These are phyloP conservation scores for Aureobasidium subglaciale DNA, from an alignment of 2,329 filamentous ascomycete species.

Conservation along the genomic window DNA sequence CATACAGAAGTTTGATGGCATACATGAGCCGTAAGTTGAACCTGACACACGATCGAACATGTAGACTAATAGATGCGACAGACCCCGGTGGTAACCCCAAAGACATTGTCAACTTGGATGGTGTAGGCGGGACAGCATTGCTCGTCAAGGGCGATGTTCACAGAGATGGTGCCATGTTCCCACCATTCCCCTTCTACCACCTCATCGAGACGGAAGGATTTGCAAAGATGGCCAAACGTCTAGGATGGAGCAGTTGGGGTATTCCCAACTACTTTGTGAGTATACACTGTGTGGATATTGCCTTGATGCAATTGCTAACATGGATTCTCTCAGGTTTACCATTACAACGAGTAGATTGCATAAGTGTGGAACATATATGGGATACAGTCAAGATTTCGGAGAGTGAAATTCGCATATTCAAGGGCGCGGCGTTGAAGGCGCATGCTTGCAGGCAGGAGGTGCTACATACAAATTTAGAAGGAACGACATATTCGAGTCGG, in stretches of 20 bases:
- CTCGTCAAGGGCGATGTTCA: conserved; percentile 96
- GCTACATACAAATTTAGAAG: conserved; percentile 12
- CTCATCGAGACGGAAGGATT: conserved; percentile 97
- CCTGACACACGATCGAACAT: background rate
- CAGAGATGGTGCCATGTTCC: conserved; percentile 97
- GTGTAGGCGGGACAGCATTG: conserved; percentile 86
- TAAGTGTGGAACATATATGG: background rate
- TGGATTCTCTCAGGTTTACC: conserved; percentile 61
- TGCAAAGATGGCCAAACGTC: conserved; percentile 85
- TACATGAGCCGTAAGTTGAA: conserved; percentile 57
- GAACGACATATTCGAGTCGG: background rate
- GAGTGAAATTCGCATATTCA: background rate
- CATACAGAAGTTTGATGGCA: conserved; percentile 86
- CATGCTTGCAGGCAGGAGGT: background rate
- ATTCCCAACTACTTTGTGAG: conserved; percentile 93
- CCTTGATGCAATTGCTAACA: background rate
- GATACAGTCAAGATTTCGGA: background rate
- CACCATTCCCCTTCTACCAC: conserved; percentile 91
- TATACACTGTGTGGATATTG: no score
- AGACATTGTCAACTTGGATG: conserved; percentile 62
- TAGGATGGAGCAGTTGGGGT: conserved; percentile 82
- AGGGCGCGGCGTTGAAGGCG: conserved; percentile 15
- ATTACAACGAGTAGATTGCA: conserved; percentile 68
- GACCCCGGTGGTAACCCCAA: conserved; percentile 24
- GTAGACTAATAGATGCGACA: conserved; percentile 7